Evolutionary conservation across 2,329 filamentous ascomycete genomes (phyloP).

Genomic region (Remersonia thermophila): DNA sequence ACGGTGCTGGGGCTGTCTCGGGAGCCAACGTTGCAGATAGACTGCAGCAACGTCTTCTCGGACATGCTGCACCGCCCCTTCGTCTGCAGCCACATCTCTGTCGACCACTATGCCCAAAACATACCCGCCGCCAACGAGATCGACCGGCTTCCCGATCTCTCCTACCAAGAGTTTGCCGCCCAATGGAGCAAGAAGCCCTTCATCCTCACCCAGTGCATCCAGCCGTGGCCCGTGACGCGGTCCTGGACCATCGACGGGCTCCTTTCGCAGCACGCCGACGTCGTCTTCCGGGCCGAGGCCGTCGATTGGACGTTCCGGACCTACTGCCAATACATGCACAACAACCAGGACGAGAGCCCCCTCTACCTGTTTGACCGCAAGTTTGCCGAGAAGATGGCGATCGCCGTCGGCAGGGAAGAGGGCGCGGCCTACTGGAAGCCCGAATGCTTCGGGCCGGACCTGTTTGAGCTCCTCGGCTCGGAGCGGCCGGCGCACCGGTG

Average conservation of each 20-base stretch:
- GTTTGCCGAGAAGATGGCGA: conserved; percentile 75
- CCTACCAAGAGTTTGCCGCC: conserved; percentile 58
- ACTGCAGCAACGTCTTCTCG: conserved; percentile 73
- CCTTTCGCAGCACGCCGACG: conserved; percentile 47
- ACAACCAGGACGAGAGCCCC: conserved; percentile 74
- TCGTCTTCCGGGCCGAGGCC: conserved; percentile 76
- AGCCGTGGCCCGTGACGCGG: conserved; percentile 64
- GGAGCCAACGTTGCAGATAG: conserved; percentile 42
- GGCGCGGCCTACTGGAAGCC: conserved; percentile 62
- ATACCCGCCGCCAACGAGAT: conserved; percentile 70
- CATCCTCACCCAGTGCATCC: conserved; percentile 71
- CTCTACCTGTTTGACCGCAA: conserved; percentile 82
- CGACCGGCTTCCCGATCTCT: conserved; percentile 52
- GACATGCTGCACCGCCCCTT: conserved; percentile 85
- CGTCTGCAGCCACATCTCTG: conserved; percentile 65
- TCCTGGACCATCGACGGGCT: conserved; percentile 64
- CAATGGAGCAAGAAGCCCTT: conserved; percentile 75
- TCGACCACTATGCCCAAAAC: conserved; percentile 52
- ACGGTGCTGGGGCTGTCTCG: conserved; percentile 53
- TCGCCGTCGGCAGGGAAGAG: conserved; percentile 45
- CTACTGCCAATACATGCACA: conserved; percentile 71
- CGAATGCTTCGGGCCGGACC: conserved; percentile 71
- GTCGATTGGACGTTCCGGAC: conserved; percentile 82
- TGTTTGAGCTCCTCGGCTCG: conserved; percentile 66
- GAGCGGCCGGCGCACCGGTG: conserved; percentile 81